Evolutionary conservation across 192 early-diverging fungal genomes (phyloP).

Genomic region (Rhizoclosmatium globosum): DNA sequence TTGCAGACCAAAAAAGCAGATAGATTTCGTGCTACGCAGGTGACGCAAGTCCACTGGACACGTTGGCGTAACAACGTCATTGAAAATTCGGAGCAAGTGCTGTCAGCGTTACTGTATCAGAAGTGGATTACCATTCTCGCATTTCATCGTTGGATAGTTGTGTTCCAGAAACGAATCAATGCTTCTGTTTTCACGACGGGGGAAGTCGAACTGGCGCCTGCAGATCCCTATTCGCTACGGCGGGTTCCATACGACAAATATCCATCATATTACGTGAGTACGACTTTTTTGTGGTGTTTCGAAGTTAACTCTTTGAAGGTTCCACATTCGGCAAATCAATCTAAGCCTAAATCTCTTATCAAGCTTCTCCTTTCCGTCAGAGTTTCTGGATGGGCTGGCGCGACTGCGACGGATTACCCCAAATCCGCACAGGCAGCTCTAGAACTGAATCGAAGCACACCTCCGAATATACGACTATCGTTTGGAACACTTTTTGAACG

Average conservation of each 20-base stretch:
- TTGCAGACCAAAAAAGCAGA: not conserved
- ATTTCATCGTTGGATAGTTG: not conserved
- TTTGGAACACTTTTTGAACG: not conserved
- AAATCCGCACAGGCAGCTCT: not conserved
- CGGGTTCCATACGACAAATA: slow-evolving; percentile 1
- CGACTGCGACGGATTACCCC: not conserved
- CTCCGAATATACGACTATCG: not conserved
- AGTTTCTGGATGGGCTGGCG: slow-evolving; percentile 3
- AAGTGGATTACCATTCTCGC: not conserved
- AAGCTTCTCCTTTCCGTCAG: not conserved
- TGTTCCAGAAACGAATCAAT: slow-evolving; percentile 4
- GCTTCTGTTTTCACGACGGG: not conserved
- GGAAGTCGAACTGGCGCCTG: not conserved
- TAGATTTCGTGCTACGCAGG: not conserved
- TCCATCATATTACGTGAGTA: not conserved
- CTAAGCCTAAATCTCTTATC: not conserved
- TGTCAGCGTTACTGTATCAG: not conserved
- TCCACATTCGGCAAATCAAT: not conserved
- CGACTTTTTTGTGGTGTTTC: not conserved
- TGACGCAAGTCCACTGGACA: not conserved
- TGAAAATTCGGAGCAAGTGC: not conserved
- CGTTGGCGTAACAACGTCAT: not conserved
- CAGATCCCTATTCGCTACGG: not conserved
- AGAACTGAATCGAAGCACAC: not conserved
- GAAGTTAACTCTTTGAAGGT: not conserved